These are phyloP conservation scores for Saccharomyces eubayanus DNA, from an alignment of 805 yeast species.

Conservation along the genomic window DNA sequence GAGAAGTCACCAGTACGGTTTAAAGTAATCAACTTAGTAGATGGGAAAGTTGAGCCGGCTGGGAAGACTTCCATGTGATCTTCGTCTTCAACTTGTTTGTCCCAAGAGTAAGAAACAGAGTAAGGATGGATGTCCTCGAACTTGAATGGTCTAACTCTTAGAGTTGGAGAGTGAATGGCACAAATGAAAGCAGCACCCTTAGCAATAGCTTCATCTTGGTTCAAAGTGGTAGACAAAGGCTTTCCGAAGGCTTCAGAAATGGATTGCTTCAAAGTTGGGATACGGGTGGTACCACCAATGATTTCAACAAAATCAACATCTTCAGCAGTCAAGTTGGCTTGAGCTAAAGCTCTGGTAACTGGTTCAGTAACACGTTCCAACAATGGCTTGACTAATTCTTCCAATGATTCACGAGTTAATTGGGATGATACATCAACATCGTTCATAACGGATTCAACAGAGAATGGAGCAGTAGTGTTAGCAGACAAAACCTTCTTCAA, in stretches of 20 bases:
- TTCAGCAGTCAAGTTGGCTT: slow-evolving; percentile 60
- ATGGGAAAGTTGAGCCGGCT: slow-evolving; percentile 81
- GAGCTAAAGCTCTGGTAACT: slow-evolving; percentile 69
- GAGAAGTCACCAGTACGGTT: slow-evolving; percentile 84
- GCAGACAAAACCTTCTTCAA: slow-evolving; percentile 94
- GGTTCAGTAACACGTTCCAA: slow-evolving; percentile 68
- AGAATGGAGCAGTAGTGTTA: slow-evolving; percentile 86
- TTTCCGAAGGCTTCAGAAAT: slow-evolving; percentile 73
- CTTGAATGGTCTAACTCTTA: slow-evolving; percentile 96
- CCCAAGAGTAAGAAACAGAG: slow-evolving; percentile 93
- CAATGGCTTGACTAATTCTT: slow-evolving; percentile 76
- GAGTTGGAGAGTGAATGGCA: slow-evolving; percentile 96
- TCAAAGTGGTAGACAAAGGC: slow-evolving; percentile 83
- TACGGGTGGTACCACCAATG: slow-evolving; percentile 96
- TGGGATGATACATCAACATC: slow-evolving; percentile 90
- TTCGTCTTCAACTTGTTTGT: slow-evolving; percentile 79
- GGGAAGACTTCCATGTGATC: slow-evolving; percentile 94
- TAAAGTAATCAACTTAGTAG: slow-evolving; percentile 86
- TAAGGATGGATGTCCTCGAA: slow-evolving; percentile 87
- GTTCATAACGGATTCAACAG: slow-evolving; percentile 91
- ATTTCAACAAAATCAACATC: slow-evolving; percentile 87
- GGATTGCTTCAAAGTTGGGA: slow-evolving; percentile 80
- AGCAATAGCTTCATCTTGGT: slow-evolving; percentile 98
- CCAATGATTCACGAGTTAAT: slow-evolving; percentile 82
- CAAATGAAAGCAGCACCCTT: slow-evolving; percentile 98